Base-by-base conservation (phyloP, 345 rosid genomes). In the Salix purpurea region DNA sequence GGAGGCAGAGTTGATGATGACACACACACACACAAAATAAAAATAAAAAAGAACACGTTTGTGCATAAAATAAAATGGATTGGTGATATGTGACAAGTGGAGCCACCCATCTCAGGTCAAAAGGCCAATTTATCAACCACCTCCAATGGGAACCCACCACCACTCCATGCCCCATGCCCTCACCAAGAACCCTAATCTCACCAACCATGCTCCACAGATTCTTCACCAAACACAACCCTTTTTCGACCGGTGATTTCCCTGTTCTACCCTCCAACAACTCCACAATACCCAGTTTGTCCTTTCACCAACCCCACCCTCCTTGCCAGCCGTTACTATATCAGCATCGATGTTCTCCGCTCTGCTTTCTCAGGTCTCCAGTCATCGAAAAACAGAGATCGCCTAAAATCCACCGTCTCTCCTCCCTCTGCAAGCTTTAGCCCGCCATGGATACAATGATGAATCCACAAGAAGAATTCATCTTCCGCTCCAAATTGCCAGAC, bases 401-500 rank as follows among this genome's bases (percentile, higher is more conserved):
- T 69, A 72, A 7, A 50, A 36, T 54, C 5, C 4, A 23, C 13
- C 64, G 21, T 46, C 24, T 58, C 39, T 21, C 12, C 36, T 21
- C 12, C 36, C 62, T 74, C 44, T 24, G 36, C 42, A n/a, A n/a
- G 9, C 5, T 44, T 3, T 34, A 68, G 39, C 50, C 60, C 52
- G 2, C 37, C 34, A 79, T 79, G 77, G 82, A 61, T 3, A 61
- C 52, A 7, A 39, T 3, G 16, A 7, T 6, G 6, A 8, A 65
- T 5, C 73, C 67, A 30, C 52, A 72, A n/a, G 65, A 69, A 58
- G 78, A 81, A 13, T 30, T 70, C 76, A 78, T 78, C 24, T 82
- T 77, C 40, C 84, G 84, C 18, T 82, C 84, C 8, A 77, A 71
- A 46, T 75, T 82, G 12, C 81, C 84, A n/a, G 81, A 78, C 37